Conservation (phyloP, 208 protist genomes). For the Wallacemonas sp. region DNA sequence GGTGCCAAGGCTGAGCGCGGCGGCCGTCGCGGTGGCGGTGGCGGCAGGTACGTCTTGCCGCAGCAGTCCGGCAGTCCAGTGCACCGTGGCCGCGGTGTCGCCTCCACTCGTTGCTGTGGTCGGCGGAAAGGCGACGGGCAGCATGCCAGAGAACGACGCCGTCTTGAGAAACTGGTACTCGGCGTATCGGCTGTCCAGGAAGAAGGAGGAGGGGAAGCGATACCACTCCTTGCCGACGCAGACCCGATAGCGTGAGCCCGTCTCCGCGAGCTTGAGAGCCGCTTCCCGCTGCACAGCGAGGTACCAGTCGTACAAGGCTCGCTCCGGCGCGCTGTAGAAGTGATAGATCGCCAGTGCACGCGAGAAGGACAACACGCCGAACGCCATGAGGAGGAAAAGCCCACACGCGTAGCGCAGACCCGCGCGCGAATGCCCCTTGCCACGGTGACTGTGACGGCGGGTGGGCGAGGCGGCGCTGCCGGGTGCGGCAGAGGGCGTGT, state of each 20-base stretch:
- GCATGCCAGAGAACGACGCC: constrained; percentile 22
- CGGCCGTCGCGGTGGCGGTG: not conserved
- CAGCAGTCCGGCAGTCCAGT: not conserved
- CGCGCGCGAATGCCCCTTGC: not conserved
- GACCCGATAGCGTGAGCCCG: constrained; percentile 36
- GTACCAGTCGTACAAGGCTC: constrained; percentile 58
- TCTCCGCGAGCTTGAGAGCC: not conserved
- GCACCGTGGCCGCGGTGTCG: no score
- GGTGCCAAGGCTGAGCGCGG: constrained; percentile 8
- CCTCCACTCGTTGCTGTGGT: not conserved
- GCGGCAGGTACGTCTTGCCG: not conserved
- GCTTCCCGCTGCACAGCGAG: constrained; percentile 41
- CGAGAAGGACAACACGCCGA: constrained; percentile 55
- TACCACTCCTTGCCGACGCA: constrained; percentile 96
- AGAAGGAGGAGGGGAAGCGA: constrained; percentile 92
- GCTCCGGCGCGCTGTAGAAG: constrained; percentile 78
- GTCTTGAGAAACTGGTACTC: constrained; percentile 48
- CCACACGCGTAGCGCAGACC: not conserved
- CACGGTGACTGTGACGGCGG: not conserved
- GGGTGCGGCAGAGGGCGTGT: not conserved
- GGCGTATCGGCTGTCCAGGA: constrained; percentile 54
- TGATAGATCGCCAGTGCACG: constrained; percentile 56
- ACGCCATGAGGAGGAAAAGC: constrained; percentile 37
- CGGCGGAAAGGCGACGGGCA: constrained; percentile 37
- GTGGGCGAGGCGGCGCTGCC: not conserved